These are phyloP conservation scores for Fusarium beomiforme DNA, from an alignment of 2,329 filamentous ascomycete genomes.

Conservation along the genomic window DNA sequence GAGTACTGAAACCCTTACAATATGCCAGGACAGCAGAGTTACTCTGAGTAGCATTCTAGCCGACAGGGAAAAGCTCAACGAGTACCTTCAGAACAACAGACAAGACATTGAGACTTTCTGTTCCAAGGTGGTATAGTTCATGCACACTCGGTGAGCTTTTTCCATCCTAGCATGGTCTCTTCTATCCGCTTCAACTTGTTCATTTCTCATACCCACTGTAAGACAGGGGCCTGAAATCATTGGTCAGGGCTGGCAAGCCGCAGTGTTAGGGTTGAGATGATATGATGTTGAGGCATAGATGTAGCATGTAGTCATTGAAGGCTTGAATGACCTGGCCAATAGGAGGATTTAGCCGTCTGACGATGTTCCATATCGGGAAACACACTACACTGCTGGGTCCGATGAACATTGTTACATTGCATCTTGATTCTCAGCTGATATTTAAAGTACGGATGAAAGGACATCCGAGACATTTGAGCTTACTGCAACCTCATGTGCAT, in stretches of 20 bases:
- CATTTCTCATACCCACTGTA: slow-evolving; percentile 32
- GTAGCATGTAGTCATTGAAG: background rate
- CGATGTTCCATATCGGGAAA: background rate
- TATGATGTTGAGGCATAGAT: no score
- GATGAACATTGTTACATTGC: background rate
- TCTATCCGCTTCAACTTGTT: slow-evolving; percentile 59
- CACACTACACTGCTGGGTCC: background rate
- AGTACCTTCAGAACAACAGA: slow-evolving; percentile 63
- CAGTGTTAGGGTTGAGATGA: no score
- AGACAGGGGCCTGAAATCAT: no score
- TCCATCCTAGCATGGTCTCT: slow-evolving; percentile 75
- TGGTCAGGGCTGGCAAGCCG: no score
- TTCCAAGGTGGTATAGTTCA: slow-evolving; percentile 68
- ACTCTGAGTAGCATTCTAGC: no score
- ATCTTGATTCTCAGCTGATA: background rate
- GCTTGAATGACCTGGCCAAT: background rate
- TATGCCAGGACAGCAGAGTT: no score
- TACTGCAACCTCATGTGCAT: background rate
- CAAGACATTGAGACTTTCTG: slow-evolving; percentile 66
- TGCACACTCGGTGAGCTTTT: slow-evolving; percentile 71
- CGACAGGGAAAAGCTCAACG: no score
- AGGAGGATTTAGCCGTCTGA: background rate
- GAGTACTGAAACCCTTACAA: no score
- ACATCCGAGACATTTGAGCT: background rate
- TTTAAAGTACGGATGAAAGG: background rate